Evolutionary conservation across 192 early-diverging fungal species (phyloP).

Genomic region (Backusella liffmaniae): DNA sequence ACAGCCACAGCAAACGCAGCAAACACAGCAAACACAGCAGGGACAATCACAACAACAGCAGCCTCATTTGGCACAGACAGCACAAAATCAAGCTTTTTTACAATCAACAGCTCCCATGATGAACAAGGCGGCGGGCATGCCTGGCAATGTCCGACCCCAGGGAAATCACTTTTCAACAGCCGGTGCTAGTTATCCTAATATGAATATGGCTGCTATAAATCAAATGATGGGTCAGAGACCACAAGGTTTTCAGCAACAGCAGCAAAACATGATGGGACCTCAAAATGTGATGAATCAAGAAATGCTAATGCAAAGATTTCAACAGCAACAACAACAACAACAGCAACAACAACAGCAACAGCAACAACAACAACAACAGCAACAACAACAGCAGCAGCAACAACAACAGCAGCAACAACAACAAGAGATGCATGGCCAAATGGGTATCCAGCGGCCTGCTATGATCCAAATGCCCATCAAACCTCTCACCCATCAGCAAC

Average conservation of each 20-base stretch:
- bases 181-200: not conserved
- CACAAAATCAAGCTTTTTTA: not conserved
- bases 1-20: conserved; percentile 13
- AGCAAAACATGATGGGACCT: conserved; percentile 7
- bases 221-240: conserved; percentile 11
- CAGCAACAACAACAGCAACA: conserved; percentile 22
- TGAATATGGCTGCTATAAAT: not conserved
- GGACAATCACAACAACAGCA: not conserved
- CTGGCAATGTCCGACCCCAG: not conserved
- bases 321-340: conserved; percentile 21
- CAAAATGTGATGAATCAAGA: conserved; percentile 6
- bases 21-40: conserved; percentile 25
- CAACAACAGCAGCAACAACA: conserved; percentile 21
- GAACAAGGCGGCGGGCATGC: not conserved
- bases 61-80: not conserved
- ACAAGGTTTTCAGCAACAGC: conserved; percentile 12
- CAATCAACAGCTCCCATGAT: not conserved
- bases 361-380: conserved; percentile 18
- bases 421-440: conserved; percentile 2
- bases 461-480: conserved; percentile 12
- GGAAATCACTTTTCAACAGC: not conserved
- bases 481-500: conserved; percentile 20
- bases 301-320: conserved; percentile 6
- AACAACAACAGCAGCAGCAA: too few species aligned
- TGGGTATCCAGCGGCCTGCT: not conserved